These are phyloP conservation scores for Penicillium sp. DNA, from an alignment of 2,329 filamentous ascomycete genomes.

Conservation along the genomic window DNA sequence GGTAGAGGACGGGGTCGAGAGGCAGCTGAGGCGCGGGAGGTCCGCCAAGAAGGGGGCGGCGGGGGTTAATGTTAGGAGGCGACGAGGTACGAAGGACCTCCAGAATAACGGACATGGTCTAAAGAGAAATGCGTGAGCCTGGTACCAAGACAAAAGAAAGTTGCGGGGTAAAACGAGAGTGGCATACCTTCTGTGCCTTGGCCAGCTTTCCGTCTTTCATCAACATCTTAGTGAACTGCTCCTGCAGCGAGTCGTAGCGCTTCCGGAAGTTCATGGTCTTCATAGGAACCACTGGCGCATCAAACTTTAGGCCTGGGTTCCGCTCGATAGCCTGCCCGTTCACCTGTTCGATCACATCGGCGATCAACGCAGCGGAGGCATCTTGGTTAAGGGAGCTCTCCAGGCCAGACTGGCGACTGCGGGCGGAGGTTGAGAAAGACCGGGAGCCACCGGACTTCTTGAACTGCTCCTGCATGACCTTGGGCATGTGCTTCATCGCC, in stretches of 20 bases:
- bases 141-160: not conserved
- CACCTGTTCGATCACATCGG: constrained; percentile 35
- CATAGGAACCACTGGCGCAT: constrained; percentile 63
- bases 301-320: constrained; percentile 68
- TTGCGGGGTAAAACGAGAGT: constrained; percentile 2
- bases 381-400: constrained; percentile 24
- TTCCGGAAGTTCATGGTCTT: constrained; percentile 63
- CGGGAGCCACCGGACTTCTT: constrained; percentile 46
- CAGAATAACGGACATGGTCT: constrained; percentile 83
- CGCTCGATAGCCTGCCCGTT: constrained; percentile 32
- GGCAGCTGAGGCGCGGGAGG: constrained; percentile 76
- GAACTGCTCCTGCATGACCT: constrained; percentile 60
- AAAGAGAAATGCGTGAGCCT: constrained; percentile 4
- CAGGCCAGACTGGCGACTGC: constrained; percentile 33
- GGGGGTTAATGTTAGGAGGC: constrained; percentile 67
- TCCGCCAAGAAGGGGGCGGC: constrained; percentile 57
- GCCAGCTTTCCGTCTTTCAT: constrained; percentile 91
- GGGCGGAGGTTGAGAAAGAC: constrained; percentile 55
- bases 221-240: constrained; percentile 82
- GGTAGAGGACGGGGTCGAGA: constrained; percentile 81
- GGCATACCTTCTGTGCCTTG: constrained; percentile 72
- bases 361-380: constrained; percentile 31
- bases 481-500: constrained; percentile 57
- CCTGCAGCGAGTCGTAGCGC: constrained; percentile 77
- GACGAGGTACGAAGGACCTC: constrained; percentile 77